Percentiles rank a stretch among this genome's conserved stretches.
Conservation (phyloP, 345 rosid genomes). For the Lepidium aucheri region DNA sequence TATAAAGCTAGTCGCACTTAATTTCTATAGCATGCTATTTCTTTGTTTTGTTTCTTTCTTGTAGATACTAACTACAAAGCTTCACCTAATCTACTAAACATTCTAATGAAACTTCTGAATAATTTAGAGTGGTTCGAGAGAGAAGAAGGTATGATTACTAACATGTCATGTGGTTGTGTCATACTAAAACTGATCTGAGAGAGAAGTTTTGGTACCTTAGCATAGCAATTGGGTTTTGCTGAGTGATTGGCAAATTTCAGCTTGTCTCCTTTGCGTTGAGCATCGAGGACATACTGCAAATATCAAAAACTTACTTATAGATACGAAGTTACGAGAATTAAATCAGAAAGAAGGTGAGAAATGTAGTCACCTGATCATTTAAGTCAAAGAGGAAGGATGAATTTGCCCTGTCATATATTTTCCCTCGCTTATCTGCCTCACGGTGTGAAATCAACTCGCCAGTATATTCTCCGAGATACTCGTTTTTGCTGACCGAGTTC, state of each 20-base stretch:
- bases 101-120: not conserved
- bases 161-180: not conserved
- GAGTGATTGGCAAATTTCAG: constrained; percentile 97
- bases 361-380: constrained; percentile 76
- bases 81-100: not conserved
- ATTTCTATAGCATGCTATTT: not conserved
- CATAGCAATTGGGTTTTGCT: constrained; percentile 90
- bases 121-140: not conserved
- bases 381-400: constrained; percentile 96
- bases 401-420: constrained; percentile 94
- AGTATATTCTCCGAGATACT: constrained; percentile 96
- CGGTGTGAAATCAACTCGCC: constrained; percentile 92
- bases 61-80: not conserved
- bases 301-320: not conserved
- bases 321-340: not conserved
- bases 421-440: constrained; percentile 98
- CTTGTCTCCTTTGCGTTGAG: constrained; percentile 97
- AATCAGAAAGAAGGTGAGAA: not conserved
- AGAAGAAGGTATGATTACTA: not conserved
- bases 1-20: not conserved
- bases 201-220: constrained; percentile 48
- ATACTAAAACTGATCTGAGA: not conserved
- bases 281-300: constrained; percentile 86
- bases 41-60: not conserved
- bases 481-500: constrained; percentile 93